Percentiles rank a stretch among this genome's conserved stretches.
Evolutionary conservation across 768 basidiomycete species (phyloP).

Genomic region (Russula olivacea): DNA sequence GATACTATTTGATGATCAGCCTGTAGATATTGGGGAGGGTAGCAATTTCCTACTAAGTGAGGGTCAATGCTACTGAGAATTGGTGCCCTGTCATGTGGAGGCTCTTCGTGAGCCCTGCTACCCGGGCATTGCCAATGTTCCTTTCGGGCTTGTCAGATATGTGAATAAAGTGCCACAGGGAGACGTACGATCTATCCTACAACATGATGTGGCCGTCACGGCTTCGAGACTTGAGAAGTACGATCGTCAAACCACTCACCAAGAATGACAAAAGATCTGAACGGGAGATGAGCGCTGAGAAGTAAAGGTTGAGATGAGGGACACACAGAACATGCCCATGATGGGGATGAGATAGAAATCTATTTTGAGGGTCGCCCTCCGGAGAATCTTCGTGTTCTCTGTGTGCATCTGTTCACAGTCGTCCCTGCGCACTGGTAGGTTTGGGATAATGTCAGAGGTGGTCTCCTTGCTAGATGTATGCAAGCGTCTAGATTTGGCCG

Average conservation of each 20-base stretch:
- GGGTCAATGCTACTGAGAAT: slow-evolving; percentile 25
- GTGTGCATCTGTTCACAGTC: neutral
- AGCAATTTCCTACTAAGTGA: slow-evolving; percentile 11
- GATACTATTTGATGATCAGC: slow-evolving; percentile 26
- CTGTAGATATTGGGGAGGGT: neutral
- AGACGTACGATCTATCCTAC: slow-evolving; percentile 22
- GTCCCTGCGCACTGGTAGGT: neutral
- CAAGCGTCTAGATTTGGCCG: neutral
- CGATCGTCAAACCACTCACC: slow-evolving; percentile 1
- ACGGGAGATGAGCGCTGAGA: neutral
- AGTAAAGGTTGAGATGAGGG: neutral
- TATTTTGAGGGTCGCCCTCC: slow-evolving; percentile 16
- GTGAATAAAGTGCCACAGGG: neutral
- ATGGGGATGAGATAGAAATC: slow-evolving; percentile 20
- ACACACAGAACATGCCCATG: slow-evolving; percentile 21
- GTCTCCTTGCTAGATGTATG: slow-evolving; percentile 1
- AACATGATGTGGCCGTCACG: no score
- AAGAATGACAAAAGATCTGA: slow-evolving; percentile 23
- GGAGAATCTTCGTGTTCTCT: neutral
- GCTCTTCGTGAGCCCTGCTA: slow-evolving; percentile 33
- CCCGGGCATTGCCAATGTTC: slow-evolving; percentile 31
- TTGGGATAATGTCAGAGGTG: no score
- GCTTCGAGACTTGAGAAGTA: no score
- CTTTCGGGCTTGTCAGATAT: slow-evolving; percentile 8
- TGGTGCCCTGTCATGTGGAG: slow-evolving; percentile 31